Evolutionary conservation across 768 basidiomycete species (phyloP).

Genomic region (Agaricus blazei): DNA sequence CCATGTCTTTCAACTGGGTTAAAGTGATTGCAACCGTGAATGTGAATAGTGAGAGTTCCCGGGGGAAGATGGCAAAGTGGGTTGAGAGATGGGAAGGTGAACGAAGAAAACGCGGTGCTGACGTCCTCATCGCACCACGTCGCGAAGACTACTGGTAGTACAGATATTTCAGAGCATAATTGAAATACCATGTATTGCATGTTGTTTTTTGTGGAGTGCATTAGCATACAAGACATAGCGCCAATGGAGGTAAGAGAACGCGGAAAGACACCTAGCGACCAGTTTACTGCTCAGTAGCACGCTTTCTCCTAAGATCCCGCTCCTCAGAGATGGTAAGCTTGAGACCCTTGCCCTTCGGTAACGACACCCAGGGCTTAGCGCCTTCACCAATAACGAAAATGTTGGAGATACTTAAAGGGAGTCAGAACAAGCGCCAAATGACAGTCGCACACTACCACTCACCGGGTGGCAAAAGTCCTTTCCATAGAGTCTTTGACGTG

Average conservation of each 20-base stretch:
- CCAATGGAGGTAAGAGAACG: constrained; percentile 24
- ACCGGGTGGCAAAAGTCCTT: constrained; percentile 97
- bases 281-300: constrained; percentile 60
- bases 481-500: constrained; percentile 96
- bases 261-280: constrained; percentile 13
- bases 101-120: constrained; percentile 47
- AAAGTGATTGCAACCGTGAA: constrained; percentile 97
- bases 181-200: constrained; percentile 23
- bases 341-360: constrained; percentile 96
- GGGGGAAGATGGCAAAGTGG: constrained; percentile 89
- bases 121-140: constrained; percentile 33
- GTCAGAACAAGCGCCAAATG: neutral
- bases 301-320: constrained; percentile 88
- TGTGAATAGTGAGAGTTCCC: constrained; percentile 63
- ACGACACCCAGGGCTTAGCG: constrained; percentile 91
- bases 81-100: constrained; percentile 86
- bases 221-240: constrained; percentile 38
- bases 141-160: constrained; percentile 45
- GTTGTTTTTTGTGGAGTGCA: constrained; percentile 19
- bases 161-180: constrained; percentile 5
- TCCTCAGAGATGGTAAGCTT: constrained; percentile 98
- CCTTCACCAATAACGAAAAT: constrained; percentile 98
- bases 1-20: constrained; percentile 78
- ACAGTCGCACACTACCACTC: constrained; percentile 22
- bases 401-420: constrained; percentile 72